Evolutionary conservation across 805 yeast species (phyloP).

Genomic region (Starmerella davenportii): DNA sequence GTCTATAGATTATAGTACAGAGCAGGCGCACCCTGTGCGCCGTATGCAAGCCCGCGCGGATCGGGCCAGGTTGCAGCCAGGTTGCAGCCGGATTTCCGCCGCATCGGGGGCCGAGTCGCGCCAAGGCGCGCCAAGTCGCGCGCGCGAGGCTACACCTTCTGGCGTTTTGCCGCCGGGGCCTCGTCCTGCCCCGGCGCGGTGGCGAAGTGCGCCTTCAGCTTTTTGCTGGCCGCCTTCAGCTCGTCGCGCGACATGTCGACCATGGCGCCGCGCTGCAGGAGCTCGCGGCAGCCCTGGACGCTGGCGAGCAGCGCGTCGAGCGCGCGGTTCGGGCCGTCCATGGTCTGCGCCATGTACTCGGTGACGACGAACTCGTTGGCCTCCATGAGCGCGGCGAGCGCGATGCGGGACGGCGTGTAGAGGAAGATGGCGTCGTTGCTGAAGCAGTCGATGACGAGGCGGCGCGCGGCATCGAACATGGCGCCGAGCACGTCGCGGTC

Average conservation of each 20-base stretch:
- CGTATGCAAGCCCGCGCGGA: too few species aligned
- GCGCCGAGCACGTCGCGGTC: constrained; percentile 37
- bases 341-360: constrained; percentile 50
- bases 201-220: constrained; percentile 18
- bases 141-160: too few species aligned
- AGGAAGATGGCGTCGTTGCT: constrained; percentile 59
- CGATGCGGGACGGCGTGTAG: constrained; percentile 89
- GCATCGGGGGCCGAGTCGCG: too few species aligned
- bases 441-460: constrained; percentile 46
- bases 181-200: too few species aligned
- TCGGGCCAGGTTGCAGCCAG: too few species aligned
- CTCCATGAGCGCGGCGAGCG: constrained; percentile 63
- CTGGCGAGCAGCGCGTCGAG: constrained; percentile 16
- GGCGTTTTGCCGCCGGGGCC: too few species aligned
- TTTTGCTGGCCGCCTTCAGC: constrained; percentile 22
- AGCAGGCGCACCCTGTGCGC: too few species aligned
- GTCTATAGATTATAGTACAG: too few species aligned
- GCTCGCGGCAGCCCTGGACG: constrained; percentile 18
- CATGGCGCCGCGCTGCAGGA: constrained; percentile 12
- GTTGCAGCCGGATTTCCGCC: too few species aligned
- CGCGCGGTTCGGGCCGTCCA: constrained; percentile 18
- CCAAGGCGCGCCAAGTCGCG: too few species aligned
- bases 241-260: constrained; percentile 17
- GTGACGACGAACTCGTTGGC: constrained; percentile 46
- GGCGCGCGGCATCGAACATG: constrained; percentile 53